A percentile compares a stretch with the other conserved stretches of the same genome.
These are phyloP conservation scores for Starmerella gropengiesseri DNA, from an alignment of 805 yeast genomes.

Conservation along the genomic window DNA sequence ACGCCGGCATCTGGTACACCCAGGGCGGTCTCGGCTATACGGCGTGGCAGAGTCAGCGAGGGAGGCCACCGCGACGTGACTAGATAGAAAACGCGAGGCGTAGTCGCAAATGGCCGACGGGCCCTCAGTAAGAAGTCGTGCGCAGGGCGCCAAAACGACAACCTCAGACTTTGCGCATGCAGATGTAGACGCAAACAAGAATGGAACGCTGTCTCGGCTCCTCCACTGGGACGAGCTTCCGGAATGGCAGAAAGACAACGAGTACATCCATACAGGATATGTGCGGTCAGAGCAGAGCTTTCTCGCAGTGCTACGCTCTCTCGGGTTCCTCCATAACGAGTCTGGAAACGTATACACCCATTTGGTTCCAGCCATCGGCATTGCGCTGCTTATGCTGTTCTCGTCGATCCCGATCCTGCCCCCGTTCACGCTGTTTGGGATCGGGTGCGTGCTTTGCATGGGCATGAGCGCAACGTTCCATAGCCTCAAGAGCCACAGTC, in stretches of 20 bases:
- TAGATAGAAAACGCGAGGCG: background rate
- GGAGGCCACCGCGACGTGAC: background rate
- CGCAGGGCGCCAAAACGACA: too few species aligned
- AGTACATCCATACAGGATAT: slow-evolving; percentile 53
- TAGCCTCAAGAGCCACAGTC: slow-evolving; percentile 56
- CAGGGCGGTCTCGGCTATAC: too few species aligned
- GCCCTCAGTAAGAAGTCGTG: background rate
- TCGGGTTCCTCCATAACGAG: slow-evolving; percentile 56
- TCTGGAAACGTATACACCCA: slow-evolving; percentile 63
- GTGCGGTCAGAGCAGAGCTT: slow-evolving; percentile 46
- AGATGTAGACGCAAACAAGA: background rate
- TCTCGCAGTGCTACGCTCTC: slow-evolving; percentile 37
- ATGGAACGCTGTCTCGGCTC: too few species aligned
- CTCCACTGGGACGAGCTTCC: slow-evolving; percentile 46
- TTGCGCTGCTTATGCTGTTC: slow-evolving; percentile 16
- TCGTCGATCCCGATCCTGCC: slow-evolving; percentile 20
- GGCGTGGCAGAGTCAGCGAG: background rate
- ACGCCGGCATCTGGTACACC: too few species aligned
- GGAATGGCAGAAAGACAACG: slow-evolving; percentile 67
- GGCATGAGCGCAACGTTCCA: slow-evolving; percentile 59
- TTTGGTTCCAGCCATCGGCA: slow-evolving; percentile 32
- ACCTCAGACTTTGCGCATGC: too few species aligned
- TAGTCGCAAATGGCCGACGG: background rate
- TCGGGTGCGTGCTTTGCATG: slow-evolving; percentile 51
- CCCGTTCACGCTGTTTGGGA: slow-evolving; percentile 43